Base-by-base conservation (phyloP, 2,329 filamentous ascomycete genomes). In the Claviceps digitariae region DNA sequence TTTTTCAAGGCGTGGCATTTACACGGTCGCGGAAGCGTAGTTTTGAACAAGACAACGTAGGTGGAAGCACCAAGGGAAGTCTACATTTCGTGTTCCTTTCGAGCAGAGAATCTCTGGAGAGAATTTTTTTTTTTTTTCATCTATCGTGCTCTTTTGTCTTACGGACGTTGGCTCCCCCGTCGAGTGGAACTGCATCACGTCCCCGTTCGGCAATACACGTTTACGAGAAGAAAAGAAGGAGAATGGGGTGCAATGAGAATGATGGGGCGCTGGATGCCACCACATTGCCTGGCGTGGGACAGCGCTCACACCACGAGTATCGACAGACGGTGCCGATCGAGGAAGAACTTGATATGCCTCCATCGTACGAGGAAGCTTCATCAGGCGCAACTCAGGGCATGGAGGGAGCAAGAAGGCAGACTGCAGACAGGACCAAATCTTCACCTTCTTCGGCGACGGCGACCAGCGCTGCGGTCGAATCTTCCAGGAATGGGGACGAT, bases 351-450 rank as follows among this genome's bases (percentile, higher is more conserved):
- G 25, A 27, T 17, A 23, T 45, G 38, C 49, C 53, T 27, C 53
- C 53, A 10, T 38, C 49, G 5, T 51, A 54, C 29, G 45, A 52
- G 25, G 53, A 54, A 46, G 49, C 43, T 20, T 46, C 53, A 3
- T 43, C 53, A 50, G 4, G 27, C 6, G 20, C 29, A 45, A 9
- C 31, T 8, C 2, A 23, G 23, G 31, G 48, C 10, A 4, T 34
- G 46, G 13, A 17, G 15, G 34, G 34, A 13, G 4, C 3, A 38
- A 38, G 34, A 38, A 38, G 15, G 13, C 13, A 38, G 34, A 7
- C 34, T 17, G 17, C 34, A 5, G 34, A 38, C 15, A 17, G 17
- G 34, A 38, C 13, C 5, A 15, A 13, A 17, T 34, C 31, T 34
- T 34, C 31, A 10, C 10, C 31, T 34, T 12, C 31, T 34, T 13